Percentiles rank a stretch among this genome's conserved stretches.
Conservation (phyloP, 1,284 basidiomycete species). For the Agaricales sp. region DNA sequence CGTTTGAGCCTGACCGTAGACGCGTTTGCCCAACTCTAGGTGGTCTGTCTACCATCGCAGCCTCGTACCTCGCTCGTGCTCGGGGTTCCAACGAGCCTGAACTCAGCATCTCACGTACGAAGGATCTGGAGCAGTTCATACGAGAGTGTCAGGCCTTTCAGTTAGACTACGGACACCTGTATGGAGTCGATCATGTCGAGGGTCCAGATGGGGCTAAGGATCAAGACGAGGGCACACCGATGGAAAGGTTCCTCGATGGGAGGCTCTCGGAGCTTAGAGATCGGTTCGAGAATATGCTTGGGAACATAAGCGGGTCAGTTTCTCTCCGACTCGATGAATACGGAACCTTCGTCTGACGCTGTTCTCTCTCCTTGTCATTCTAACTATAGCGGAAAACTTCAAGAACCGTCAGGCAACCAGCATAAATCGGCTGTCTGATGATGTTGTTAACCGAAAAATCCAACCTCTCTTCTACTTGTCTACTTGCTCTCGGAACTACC, state of each 20-base stretch:
- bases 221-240: slow-evolving; percentile 12
- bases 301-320: slow-evolving; percentile 19
- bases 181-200: slow-evolving; percentile 12
- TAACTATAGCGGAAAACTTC: no score
- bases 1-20: slow-evolving; percentile 25
- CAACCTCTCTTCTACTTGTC: no score
- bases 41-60: slow-evolving; percentile 50
- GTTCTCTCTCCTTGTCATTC: no score
- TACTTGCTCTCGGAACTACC: no score
- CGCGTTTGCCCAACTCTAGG: slow-evolving; percentile 31
- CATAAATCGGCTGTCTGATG: no score
- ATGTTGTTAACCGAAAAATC: no score
- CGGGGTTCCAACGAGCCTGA: slow-evolving; percentile 63
- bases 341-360: no score
- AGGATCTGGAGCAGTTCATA: slow-evolving; percentile 54
- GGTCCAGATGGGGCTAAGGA: slow-evolving; percentile 9
- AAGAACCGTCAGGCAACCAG: no score
- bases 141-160: slow-evolving; percentile 46
- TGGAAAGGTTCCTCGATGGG: slow-evolving; percentile 13
- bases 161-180: slow-evolving; percentile 42
- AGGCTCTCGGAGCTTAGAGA: slow-evolving; percentile 16
- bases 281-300: slow-evolving; percentile 26
- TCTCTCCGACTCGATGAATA: no score
- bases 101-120: slow-evolving; percentile 34
- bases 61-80: slow-evolving; percentile 58